Conservation (phyloP, 2,329 filamentous ascomycete species). For the Ophiostoma ips region DNA sequence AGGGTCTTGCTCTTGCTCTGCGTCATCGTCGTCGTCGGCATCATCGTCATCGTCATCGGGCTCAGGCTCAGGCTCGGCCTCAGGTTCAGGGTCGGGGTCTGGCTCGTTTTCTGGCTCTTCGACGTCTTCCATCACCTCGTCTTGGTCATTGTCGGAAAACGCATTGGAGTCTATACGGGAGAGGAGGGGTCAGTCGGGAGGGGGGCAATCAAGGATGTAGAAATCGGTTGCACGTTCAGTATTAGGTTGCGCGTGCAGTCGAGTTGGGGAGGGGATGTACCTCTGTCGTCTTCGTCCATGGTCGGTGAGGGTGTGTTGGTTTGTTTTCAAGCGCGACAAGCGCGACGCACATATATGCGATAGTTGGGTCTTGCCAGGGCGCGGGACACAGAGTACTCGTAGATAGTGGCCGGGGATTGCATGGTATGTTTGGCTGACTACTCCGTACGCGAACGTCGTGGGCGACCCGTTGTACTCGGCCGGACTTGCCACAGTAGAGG, state of each 20-base stretch:
- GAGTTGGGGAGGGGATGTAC: conserved; percentile 5
- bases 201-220: no score
- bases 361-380: neutral
- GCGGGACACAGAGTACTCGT: neutral
- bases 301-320: neutral
- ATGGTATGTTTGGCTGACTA: neutral
- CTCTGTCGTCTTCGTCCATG: conserved; percentile 21
- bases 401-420: neutral
- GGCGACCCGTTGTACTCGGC: no score
- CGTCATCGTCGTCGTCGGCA: conserved; percentile 26
- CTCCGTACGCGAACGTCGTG: no score
- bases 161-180: conserved; percentile 22
- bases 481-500: no score
- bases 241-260: neutral
- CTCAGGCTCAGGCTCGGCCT: conserved; percentile 23
- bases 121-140: conserved; percentile 42
- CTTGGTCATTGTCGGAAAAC: conserved; percentile 37
- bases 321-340: neutral
- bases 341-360: neutral
- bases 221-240: neutral
- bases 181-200: no score
- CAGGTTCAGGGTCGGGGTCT: conserved; percentile 22
- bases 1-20: conserved; percentile 12
- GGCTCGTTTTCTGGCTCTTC: conserved; percentile 21
- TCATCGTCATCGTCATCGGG: conserved; percentile 26